Base-by-base conservation (phyloP, 352 stramenopile species). In the Phytopythium ostracodes region DNA sequence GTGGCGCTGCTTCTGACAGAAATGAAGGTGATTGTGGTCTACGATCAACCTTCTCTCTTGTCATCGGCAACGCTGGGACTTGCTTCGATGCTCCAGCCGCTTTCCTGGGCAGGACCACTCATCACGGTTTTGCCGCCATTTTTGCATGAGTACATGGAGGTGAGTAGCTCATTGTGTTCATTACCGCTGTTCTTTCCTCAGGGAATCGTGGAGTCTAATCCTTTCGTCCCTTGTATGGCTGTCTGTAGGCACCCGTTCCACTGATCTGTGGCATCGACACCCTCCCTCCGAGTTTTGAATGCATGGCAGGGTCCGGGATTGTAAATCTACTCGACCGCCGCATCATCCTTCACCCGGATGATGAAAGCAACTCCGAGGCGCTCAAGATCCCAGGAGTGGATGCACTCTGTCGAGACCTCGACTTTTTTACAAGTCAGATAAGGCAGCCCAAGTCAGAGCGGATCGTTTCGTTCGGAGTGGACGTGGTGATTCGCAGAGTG, bases 131-230 rank as follows among this genome's bases (percentile, higher is more conserved):
- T 86, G 15, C 77, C 77, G 14, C 68, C 64, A 8, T 77, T 77
- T 29, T 70, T 86, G 46, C 73, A 78, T 52, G 77, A 86, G 35
- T 86, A 82, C 43, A 72, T 84, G 64, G 77, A 86, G 72, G 77
- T 86, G 47, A 22, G 57, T 51, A n/a, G 35, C 11, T 38, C 10
- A 10, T 38, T 38, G 0, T 4, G 22, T n/a, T 9, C 22, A n/a
- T 44, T 22, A 4, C 20, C 40, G 40, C 14, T 44, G 7, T 6
- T 22, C 40, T 5, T 20, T 2, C 40, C 40, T 22, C 40, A 44
- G 5, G 17, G 11, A 22, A 12, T n/a, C 15, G 17, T 6, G 7
- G 40, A 22, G 22, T 11, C 20, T 27, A 71, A 25, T 7, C 29
- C 29, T 15, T 25, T 47, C 31, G 54, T 33, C 22, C 52, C n/a